Base-by-base conservation (phyloP, 306 rosid species). In the Oemleria cerasiformis region DNA sequence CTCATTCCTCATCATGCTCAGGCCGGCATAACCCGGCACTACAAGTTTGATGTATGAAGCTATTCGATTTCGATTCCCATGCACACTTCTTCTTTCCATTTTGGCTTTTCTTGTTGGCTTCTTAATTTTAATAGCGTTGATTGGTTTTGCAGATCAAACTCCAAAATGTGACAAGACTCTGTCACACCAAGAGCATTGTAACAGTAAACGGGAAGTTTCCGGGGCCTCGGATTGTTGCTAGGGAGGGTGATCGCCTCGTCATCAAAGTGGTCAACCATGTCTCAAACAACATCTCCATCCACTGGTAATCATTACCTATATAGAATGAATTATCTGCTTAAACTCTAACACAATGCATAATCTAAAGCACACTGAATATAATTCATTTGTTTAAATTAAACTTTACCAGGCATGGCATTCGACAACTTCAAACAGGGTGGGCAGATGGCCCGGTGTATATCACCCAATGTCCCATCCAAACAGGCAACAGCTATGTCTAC, bases 121-220 rank as follows among this genome's bases (percentile, higher is more conserved):
- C 6, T 36, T n/a, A 23, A 30, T 1, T 30, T 30, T 14, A 53
- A 11, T 5, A n/a, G 16, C 2, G 56, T 23, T 49, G 44, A 41
- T 61, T 62, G 30, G 17, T 71, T 8, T 8, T 76, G 74, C 40
- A 90, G 91, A 81, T 90, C 51, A 66, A 74, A 58, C 45, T 70
- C 51, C 65, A 81, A 67, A 88, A 86, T 74, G 90, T 90, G 62
- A 88, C 90, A 21, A 67, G 92, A 53, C 23, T 90, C 5, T 86
- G 93, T 75, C 89, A 88, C 73, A 83, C 74, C 6, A 88, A 84
- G 84, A 86, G 78, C 77, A 79, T 90, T 25, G 81, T 90, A 56
- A 86, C 92, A 3, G 91, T 84, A 58, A 88, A 90, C 47, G 93
- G 95, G n/a, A 73, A 83, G 42, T 86, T 90, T 84, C 96, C 94